Evolutionary conservation across 176 grass and related monocot genomes (phyloP).

Genomic region (Eragrostis curvula): DNA sequence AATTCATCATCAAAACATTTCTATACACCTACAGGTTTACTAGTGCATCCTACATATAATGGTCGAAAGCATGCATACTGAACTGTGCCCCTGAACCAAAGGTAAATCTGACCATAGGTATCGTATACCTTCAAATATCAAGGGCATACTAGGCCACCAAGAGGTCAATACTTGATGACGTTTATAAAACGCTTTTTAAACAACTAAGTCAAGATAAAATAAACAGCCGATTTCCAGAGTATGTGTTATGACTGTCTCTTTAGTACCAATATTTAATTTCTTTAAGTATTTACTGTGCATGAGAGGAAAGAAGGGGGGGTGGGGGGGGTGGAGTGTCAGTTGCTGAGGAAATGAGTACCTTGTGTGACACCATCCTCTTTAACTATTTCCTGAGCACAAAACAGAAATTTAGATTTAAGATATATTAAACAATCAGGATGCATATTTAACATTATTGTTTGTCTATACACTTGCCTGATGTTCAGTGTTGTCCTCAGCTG

Average conservation of each 20-base stretch:
- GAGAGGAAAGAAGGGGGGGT: not conserved
- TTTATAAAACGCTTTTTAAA: not conserved
- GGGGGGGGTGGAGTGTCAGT: not conserved
- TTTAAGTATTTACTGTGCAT: too few species aligned
- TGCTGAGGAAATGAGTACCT: conserved; percentile 47
- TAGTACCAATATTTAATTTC: too few species aligned
- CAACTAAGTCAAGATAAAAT: not conserved
- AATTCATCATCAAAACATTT: not conserved
- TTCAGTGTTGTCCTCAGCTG: conserved; percentile 32
- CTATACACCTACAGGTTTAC: not conserved
- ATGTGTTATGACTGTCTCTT: not conserved
- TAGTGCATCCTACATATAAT: not conserved
- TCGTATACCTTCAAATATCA: not conserved
- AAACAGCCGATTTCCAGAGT: conserved; percentile 29
- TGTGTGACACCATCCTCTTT: conserved; percentile 32
- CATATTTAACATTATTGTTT: conserved; percentile 33
- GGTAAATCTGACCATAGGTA: not conserved
- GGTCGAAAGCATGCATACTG: not conserved
- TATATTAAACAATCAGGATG: conserved; percentile 22
- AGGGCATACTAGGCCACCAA: conserved; percentile 4
- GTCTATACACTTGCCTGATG: conserved; percentile 43
- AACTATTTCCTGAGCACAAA: conserved; percentile 44
- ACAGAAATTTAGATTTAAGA: conserved; percentile 34
- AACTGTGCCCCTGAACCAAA: not conserved
- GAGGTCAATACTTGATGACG: not conserved